A percentile compares a stretch with the other conserved stretches of the same genome.
These are phyloP conservation scores for Ogataea zsoltii DNA, from an alignment of 805 yeast genomes.

Conservation along the genomic window DNA sequence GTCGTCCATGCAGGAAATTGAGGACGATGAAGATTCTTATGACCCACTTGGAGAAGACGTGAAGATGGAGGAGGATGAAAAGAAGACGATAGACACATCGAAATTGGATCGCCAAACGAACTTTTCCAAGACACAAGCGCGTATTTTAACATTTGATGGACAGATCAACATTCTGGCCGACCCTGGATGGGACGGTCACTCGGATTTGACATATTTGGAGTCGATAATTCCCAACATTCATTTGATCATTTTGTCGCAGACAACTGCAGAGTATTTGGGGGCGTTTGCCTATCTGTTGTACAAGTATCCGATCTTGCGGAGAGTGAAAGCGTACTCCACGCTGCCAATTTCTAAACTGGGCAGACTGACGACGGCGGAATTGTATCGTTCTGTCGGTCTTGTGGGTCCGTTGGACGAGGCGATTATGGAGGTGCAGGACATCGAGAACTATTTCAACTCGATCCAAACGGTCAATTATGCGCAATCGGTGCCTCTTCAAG, in stretches of 20 bases:
- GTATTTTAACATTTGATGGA: conserved; percentile 56
- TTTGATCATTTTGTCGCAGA: conserved; percentile 79
- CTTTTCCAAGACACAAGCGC: conserved; percentile 24
- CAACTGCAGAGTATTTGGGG: conserved; percentile 76
- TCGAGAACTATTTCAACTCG: conserved; percentile 78
- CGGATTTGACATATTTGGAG: conserved; percentile 44
- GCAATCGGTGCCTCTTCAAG: conserved; percentile 68
- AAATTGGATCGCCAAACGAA: not conserved
- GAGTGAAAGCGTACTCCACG: conserved; percentile 81
- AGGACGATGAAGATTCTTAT: conserved; percentile 19
- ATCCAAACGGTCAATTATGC: conserved; percentile 72
- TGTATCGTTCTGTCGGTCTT: conserved; percentile 69
- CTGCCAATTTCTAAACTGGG: conserved; percentile 89
- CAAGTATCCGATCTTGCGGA: conserved; percentile 56
- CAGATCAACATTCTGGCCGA: conserved; percentile 61
- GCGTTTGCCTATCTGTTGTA: conserved; percentile 70
- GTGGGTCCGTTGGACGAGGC: conserved; percentile 69
- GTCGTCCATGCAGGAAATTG: conserved; percentile 4
- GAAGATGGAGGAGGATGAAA: conserved; percentile 9
- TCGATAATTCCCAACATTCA: conserved; percentile 52
- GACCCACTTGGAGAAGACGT: conserved; percentile 17
- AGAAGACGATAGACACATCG: not conserved
- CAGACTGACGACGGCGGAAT: conserved; percentile 79
- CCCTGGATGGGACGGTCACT: conserved; percentile 70
- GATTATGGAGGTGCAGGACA: conserved; percentile 63